Percentiles rank a stretch among this genome's conserved stretches.
Evolutionary conservation across 768 basidiomycete genomes (phyloP).

Genomic region (Phlebiopsis flavidoalba): DNA sequence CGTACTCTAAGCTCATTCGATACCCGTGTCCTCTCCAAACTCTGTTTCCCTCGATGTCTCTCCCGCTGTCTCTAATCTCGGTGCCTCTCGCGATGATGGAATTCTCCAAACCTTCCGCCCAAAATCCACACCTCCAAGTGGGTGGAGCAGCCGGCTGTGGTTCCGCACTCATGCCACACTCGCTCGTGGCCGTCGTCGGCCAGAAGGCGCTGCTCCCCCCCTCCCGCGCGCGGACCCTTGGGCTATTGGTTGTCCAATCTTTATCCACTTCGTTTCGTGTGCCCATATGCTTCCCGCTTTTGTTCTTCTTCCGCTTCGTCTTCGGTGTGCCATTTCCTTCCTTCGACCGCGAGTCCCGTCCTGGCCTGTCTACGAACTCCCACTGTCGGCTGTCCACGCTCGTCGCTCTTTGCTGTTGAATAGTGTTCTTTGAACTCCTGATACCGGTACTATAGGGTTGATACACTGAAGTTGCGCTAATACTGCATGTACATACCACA

Average conservation of each 20-base stretch:
- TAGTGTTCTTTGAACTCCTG: slow-evolving; percentile 7
- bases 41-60: slow-evolving; percentile 3
- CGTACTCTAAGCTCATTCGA: slow-evolving; percentile 8
- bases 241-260: slow-evolving; percentile 61
- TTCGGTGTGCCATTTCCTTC: slow-evolving; percentile 26
- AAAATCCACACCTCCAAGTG: slow-evolving; percentile 1
- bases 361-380: not conserved
- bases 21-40: slow-evolving; percentile 8
- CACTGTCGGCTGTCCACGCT: slow-evolving; percentile 1
- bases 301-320: not conserved
- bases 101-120: not conserved
- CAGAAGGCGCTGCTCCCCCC: not conserved
- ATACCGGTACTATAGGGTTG: slow-evolving; percentile 11
- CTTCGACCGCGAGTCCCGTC: slow-evolving; percentile 29
- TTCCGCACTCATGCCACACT: not conserved
- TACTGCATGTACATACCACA: slow-evolving; percentile 13
- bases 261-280: slow-evolving; percentile 40
- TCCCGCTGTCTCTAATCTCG: not conserved
- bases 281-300: slow-evolving; percentile 19
- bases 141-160: slow-evolving; percentile 3
- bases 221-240: slow-evolving; percentile 29
- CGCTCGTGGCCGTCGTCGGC: not conserved
- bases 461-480: slow-evolving; percentile 13
- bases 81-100: slow-evolving; percentile 2
- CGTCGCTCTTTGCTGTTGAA: slow-evolving; percentile 15